Base-by-base conservation (phyloP, 2,329 filamentous ascomycete genomes). In the Talaromyces islandicus region DNA sequence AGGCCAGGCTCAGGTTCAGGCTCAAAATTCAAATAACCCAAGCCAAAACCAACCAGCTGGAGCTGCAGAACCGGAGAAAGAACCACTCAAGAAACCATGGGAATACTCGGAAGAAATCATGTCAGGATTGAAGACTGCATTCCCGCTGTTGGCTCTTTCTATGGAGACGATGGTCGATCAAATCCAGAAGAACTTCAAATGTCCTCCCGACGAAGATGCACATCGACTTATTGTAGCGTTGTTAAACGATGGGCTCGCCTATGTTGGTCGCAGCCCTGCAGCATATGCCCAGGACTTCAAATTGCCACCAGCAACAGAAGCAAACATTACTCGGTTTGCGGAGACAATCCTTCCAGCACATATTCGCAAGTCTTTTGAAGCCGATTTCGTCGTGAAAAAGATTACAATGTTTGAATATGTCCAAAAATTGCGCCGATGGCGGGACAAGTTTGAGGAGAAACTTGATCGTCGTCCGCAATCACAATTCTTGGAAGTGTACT, bases 151-250 rank as follows among this genome's bases (percentile, higher is more conserved):
- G 67, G 94, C 95, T 10, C 80, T 97, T 50, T 97, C 93, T 0
- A 97, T 99, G 94, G 94, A 99, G 78, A 96, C 93, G 0, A 99
- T 97, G 92, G 92, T 97, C 30, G 94, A 99, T 71, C 93, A 97
- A 76, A 96, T 99, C 61, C 90, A 94, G 74, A 97, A 97, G 81
- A 89, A 97, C 76, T 99, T 99, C 84, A 99, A 99, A 78, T 97
- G 94, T 69, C 93, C 93, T 14, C 93, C 93, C 0, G 94, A 99
- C 69, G 94, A 99, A 73, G 94, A 99, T 78, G 95, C 94, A 2
- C 97, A 97, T 75, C 85, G 94, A 55, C 82, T 99, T 17, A 99
- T 99, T 65, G 93, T 97, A n/a, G 95, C 94, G 2, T 80, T 99
- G 11, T 85, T 99, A 24, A 99, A 99, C 72, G 94, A 99, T 74